Percentiles rank a stretch among this genome's conserved stretches.
Conservation (phyloP, 1,284 basidiomycete genomes). For the Xerocomus minutiporus region DNA sequence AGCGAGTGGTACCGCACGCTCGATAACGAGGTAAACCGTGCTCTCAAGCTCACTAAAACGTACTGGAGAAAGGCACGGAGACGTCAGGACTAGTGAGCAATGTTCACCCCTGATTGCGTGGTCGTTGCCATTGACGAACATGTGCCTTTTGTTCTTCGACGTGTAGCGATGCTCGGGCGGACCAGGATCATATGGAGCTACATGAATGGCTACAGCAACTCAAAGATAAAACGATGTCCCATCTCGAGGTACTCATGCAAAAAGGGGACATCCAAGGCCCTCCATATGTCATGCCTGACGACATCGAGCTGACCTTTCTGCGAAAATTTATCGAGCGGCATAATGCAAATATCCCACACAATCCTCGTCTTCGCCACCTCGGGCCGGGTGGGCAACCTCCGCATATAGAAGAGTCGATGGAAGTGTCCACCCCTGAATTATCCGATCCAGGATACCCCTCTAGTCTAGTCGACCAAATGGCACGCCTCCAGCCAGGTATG, state of each 20-base stretch:
- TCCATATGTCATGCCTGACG: conserved; percentile 73
- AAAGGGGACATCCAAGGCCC: conserved; percentile 78
- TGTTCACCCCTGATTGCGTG: background rate
- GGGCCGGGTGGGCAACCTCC: conserved; percentile 36
- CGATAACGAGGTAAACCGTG: conserved; percentile 69
- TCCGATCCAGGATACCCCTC: conserved; percentile 44
- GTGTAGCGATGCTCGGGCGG: conserved; percentile 59
- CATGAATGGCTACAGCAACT: conserved; percentile 80
- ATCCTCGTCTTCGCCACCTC: conserved; percentile 64
- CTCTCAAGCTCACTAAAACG: conserved; percentile 75
- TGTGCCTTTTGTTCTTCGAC: background rate
- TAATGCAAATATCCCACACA: conserved; percentile 63
- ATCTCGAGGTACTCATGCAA: conserved; percentile 76
- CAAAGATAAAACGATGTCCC: conserved; percentile 81
- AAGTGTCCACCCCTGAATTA: conserved; percentile 53
- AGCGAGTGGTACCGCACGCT: conserved; percentile 76
- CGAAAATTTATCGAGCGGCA: conserved; percentile 77
- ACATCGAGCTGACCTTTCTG: conserved; percentile 68
- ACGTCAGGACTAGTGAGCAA: conserved; percentile 62
- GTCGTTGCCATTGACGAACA: conserved; percentile 9
- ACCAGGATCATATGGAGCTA: conserved; percentile 81
- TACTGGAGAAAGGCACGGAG: conserved; percentile 74
- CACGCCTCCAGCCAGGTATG: conserved; percentile 39
- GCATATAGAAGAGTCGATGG: conserved; percentile 43
- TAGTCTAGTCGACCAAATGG: conserved; percentile 36